Evolutionary conservation across 106 monocot species (phyloP).

Genomic region (Dendrobium chrysotoxum): DNA sequence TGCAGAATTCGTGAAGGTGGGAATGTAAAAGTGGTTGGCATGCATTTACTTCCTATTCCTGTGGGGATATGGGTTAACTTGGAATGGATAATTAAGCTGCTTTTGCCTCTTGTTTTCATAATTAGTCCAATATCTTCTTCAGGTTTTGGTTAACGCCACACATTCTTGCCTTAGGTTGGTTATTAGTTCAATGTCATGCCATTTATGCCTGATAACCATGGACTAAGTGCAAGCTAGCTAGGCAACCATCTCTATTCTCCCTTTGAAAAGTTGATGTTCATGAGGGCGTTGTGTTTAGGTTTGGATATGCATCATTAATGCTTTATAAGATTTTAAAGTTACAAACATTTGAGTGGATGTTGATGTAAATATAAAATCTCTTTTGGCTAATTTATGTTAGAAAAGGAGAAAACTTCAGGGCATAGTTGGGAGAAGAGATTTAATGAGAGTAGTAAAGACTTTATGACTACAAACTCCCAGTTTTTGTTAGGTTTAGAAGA

Average conservation of each 20-base stretch:
- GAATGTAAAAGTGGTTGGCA: not conserved
- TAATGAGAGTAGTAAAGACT: not conserved
- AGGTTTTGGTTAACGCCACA: not conserved
- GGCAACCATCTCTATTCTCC: not conserved
- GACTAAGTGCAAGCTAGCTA: not conserved
- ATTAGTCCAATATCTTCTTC: not conserved
- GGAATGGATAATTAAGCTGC: not conserved
- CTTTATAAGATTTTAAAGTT: too few species aligned
- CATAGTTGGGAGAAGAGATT: not conserved
- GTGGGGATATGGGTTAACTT: not conserved
- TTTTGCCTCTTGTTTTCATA: not conserved
- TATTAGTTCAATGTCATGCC: not conserved
- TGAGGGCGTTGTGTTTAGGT: too few species aligned
- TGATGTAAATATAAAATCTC: too few species aligned
- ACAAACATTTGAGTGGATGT: too few species aligned
- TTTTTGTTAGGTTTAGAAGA: not conserved
- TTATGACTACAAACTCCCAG: not conserved
- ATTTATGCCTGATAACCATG: not conserved
- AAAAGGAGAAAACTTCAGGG: too few species aligned
- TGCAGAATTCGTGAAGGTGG: not conserved
- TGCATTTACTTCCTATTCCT: not conserved
- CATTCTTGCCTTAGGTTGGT: not conserved
- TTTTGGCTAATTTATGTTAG: too few species aligned
- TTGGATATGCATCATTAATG: too few species aligned
- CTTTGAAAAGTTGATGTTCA: too few species aligned